A percentile compares a stretch with the other conserved stretches of the same genome.
Evolutionary conservation across 345 rosid genomes (phyloP).

Genomic region (Syzygium aromaticum): DNA sequence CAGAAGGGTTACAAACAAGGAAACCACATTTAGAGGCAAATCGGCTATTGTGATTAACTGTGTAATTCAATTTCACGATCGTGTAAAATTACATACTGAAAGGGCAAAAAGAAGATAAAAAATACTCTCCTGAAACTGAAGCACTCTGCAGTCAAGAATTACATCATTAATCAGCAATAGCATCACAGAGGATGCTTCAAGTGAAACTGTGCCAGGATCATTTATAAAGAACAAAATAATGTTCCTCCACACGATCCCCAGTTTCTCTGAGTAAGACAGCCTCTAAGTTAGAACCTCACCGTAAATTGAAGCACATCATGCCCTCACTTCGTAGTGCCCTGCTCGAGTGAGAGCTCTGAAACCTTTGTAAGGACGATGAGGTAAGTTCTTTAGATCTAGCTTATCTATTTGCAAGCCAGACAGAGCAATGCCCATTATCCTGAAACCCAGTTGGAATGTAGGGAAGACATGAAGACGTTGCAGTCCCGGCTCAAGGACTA

Average conservation of each 20-base stretch:
- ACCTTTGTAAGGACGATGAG: slow-evolving; percentile 79
- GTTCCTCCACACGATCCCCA: not conserved
- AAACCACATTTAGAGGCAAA: not conserved
- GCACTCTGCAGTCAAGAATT: not conserved
- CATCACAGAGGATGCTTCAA: not conserved
- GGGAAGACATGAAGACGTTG: slow-evolving; percentile 78
- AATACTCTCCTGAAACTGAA: not conserved
- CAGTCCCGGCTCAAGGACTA: slow-evolving; percentile 49
- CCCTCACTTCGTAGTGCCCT: slow-evolving; percentile 79
- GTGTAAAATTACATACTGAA: not conserved
- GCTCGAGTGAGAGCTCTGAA: slow-evolving; percentile 80
- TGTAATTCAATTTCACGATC: not conserved
- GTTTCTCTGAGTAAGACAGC: not conserved
- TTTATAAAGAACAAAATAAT: not conserved
- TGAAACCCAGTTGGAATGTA: slow-evolving; percentile 60
- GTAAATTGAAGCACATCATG: slow-evolving; percentile 2
- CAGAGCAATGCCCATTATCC: slow-evolving; percentile 84
- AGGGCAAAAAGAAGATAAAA: not conserved
- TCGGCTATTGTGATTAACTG: not conserved
- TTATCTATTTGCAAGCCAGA: slow-evolving; percentile 80
- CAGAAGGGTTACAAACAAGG: not conserved
- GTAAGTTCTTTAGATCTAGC: slow-evolving; percentile 52
- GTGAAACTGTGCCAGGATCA: not conserved
- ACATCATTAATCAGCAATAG: not conserved
- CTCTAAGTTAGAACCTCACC: not conserved